These are phyloP conservation scores for Parasitella parasitica DNA, from an alignment of 371 early-diverging fungal species.

Conservation along the genomic window DNA sequence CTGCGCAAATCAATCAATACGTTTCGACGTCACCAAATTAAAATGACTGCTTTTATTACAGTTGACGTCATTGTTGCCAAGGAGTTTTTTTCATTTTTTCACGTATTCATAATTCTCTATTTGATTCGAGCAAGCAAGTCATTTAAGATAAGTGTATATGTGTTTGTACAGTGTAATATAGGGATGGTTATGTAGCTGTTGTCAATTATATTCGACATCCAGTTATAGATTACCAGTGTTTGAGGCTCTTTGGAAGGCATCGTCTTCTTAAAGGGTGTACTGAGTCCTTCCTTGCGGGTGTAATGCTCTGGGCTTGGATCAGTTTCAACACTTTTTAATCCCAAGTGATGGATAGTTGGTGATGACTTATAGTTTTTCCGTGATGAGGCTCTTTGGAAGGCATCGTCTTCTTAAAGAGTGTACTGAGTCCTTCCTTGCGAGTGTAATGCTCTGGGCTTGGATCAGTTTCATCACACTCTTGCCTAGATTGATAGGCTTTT, in stretches of 20 bases:
- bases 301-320: constrained; percentile 10
- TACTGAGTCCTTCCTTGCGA: no score
- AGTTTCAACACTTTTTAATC: constrained; percentile 5
- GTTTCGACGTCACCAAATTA: constrained; percentile 3
- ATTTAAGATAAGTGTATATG: constrained; percentile 9
- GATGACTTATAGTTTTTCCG: constrained; percentile 1
- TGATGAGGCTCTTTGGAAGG: constrained; percentile 7
- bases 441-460: constrained; percentile 13
- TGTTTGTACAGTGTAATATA: constrained; percentile 9
- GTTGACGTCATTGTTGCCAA: constrained; percentile 7
- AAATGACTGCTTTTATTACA: constrained; percentile 2
- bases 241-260: no score
- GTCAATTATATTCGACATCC: constrained; percentile 3
- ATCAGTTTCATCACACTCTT: constrained; percentile 9
- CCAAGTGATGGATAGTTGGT: constrained; percentile 3
- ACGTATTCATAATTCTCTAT: constrained; percentile 5
- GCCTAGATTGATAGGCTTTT: constrained; percentile 2
- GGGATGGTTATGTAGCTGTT: constrained; percentile 5
- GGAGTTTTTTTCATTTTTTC: constrained; percentile 9
- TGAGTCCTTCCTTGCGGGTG: constrained; percentile 6
- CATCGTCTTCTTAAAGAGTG: constrained; percentile 12
- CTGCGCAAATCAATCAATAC: neutral
- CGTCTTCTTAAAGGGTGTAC: no score
- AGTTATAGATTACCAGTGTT: no score
- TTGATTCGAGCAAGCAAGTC: constrained; percentile 5